These are phyloP conservation scores for Seminavis robusta DNA, from an alignment of 108 stramenopile species.

Conservation along the genomic window DNA sequence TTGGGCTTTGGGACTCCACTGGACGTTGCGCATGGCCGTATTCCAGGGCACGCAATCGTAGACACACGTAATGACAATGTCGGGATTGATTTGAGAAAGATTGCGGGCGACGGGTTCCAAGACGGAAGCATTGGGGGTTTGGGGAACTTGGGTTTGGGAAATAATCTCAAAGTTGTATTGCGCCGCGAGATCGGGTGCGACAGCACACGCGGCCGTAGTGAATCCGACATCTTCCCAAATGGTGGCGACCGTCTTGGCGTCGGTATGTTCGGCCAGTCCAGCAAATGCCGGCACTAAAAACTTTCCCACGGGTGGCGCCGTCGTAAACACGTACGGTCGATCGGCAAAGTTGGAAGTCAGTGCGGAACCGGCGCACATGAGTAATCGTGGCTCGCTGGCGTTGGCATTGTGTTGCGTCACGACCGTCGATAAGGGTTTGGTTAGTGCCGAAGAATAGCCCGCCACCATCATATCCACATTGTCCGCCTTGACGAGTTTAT, in stretches of 20 bases:
- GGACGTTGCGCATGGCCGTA: conserved; percentile 4
- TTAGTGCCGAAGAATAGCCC: neutral
- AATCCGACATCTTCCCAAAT: conserved; percentile 1
- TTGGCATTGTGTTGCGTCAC: neutral
- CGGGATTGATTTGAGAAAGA: no score
- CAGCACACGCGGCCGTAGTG: neutral
- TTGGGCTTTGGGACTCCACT: conserved; percentile 25
- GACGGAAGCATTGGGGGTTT: neutral
- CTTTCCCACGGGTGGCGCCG: neutral
- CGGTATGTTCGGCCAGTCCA: neutral
- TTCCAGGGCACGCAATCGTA: conserved; percentile 25
- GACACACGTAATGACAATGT: conserved; percentile 24
- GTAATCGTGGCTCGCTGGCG: no score
- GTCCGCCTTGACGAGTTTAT: neutral
- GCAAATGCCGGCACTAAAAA: neutral
- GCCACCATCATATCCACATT: neutral
- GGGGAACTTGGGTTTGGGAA: neutral
- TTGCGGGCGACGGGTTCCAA: conserved; percentile 8
- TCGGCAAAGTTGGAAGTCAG: neutral
- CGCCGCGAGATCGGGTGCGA: neutral
- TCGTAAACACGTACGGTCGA: neutral
- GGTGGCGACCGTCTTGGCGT: neutral
- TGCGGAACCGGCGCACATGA: neutral
- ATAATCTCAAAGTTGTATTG: neutral
- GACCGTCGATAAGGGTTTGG: neutral